Conservation (phyloP, 345 rosid genomes). For the Erodium maritimum region DNA sequence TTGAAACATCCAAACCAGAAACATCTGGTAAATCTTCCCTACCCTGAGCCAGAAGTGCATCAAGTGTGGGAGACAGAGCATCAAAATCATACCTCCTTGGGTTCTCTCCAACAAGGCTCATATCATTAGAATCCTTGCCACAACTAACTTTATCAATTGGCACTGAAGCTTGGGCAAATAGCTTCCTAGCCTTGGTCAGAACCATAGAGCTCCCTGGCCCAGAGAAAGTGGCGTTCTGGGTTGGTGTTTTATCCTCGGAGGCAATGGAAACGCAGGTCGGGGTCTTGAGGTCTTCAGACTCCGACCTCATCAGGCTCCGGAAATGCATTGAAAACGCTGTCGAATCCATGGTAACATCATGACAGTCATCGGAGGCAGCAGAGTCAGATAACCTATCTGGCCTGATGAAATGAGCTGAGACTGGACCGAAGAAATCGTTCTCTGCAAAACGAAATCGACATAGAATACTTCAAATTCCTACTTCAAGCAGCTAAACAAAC, state of each 20-base stretch:
- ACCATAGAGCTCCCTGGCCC: constrained; percentile 50
- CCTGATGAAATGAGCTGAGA: constrained; percentile 65
- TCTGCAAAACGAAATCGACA: constrained; percentile 9
- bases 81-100: constrained; percentile 49
- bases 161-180: constrained; percentile 15
- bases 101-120: constrained; percentile 76
- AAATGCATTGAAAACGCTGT: constrained; percentile 88
- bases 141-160: constrained; percentile 33
- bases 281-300: constrained; percentile 45
- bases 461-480: constrained; percentile 11
- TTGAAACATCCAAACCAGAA: constrained; percentile 15
- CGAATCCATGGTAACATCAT: constrained; percentile 88
- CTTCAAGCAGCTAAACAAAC: background rate
- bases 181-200: constrained; percentile 43
- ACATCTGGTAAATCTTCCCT: constrained; percentile 19
- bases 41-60: constrained; percentile 55
- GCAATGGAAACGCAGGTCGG: constrained; percentile 20
- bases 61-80: constrained; percentile 55
- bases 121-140: constrained; percentile 70
- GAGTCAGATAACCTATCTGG: constrained; percentile 58
- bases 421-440: constrained; percentile 53
- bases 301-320: constrained; percentile 64
- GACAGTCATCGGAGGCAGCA: constrained; percentile 54
- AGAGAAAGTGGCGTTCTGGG: constrained; percentile 22
- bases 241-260: constrained; percentile 50